Evolutionary conservation across 2,329 filamentous ascomycete genomes (phyloP), one percentile per base, ranked within the genome.

Genomic region (Verticillium nubilum): DNA sequence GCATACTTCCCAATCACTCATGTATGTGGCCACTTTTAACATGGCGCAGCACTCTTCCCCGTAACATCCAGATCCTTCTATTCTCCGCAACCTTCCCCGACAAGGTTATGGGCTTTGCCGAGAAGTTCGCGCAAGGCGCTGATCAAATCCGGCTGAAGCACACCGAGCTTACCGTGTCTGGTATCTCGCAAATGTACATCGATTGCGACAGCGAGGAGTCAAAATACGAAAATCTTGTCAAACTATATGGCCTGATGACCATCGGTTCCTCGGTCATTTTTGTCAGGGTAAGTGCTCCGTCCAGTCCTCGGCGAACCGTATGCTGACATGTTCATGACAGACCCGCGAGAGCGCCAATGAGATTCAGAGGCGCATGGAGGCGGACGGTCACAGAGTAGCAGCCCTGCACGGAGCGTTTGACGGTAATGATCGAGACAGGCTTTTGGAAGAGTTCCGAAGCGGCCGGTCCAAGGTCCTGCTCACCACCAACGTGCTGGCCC

Each of bases 231-330:
- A 87, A 91, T 60, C 85, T 99, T 7, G 90, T 96, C 73, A 91
- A 94, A 71, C 89, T 99, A 61, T 99, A 99, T 72, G 93, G 94
- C 60, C 80, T 98, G 52, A 94, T 99, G 85, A 97, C 93, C 17
- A 92, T 98, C 68, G 93, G 93, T 5, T 97, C 94, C 7, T 98
- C 95, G 0, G 97, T 99, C 70, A 98, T 99, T 68, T 99, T 99
- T 70, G 94, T 98, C 73, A 91, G 89, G 82, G 91, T 93, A 78
- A 62, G 80, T 74, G 33, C 7, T 17, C 2, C 7, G 10, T 37
- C 25, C 7, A 25, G 29, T 31, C 9, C 29, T n/a, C 10, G 6
- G 31, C 26, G 7, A 23, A 3, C n/a, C 2, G 12, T 26, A 31
- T n/a, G 26, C 62, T 60, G 29, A 62, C 56, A 52, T 13, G 5